A percentile compares a stretch with the other conserved stretches of the same genome.
phyloP scores from a whole-genome alignment of 768 basidiomycete species.

The Clavaria fumosa region DNA sequence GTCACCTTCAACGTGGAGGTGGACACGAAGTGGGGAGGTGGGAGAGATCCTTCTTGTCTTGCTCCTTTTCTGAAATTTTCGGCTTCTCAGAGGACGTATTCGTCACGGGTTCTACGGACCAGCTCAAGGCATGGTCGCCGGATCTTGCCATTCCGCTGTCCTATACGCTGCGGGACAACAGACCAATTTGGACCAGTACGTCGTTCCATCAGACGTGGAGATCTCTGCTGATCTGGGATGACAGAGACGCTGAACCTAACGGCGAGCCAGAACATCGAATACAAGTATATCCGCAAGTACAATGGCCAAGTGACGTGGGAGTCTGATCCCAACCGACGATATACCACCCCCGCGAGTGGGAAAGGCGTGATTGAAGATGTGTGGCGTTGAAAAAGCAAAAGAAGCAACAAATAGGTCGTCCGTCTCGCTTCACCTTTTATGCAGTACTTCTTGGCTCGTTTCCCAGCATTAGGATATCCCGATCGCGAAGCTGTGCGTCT shows the following conservation, averaged over 20 bases:
- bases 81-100: conserved; percentile 45
- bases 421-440: too few species aligned
- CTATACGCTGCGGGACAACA: conserved; percentile 33
- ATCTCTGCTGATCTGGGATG: conserved; percentile 3
- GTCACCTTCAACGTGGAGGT: conserved; percentile 54
- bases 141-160: conserved; percentile 39
- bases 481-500: too few species aligned
- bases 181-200: conserved; percentile 59
- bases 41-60: conserved; percentile 10
- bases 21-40: conserved; percentile 44
- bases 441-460: too few species aligned
- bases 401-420: too few species aligned
- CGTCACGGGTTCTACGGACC: conserved; percentile 41
- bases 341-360: conserved; percentile 34
- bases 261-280: conserved; percentile 37
- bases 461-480: too few species aligned
- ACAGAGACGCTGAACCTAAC: conserved; percentile 49
- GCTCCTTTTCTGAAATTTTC: not conserved
- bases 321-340: conserved; percentile 40
- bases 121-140: conserved; percentile 46
- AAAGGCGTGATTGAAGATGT: conserved; percentile 22
- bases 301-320: conserved; percentile 54
- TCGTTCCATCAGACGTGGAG: too few species aligned
- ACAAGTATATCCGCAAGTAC: conserved; percentile 54
- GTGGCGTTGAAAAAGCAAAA: conserved; percentile 25